Evolutionary conservation across 2,329 filamentous ascomycete genomes (phyloP).

Genomic region (Claviceps paspali): DNA sequence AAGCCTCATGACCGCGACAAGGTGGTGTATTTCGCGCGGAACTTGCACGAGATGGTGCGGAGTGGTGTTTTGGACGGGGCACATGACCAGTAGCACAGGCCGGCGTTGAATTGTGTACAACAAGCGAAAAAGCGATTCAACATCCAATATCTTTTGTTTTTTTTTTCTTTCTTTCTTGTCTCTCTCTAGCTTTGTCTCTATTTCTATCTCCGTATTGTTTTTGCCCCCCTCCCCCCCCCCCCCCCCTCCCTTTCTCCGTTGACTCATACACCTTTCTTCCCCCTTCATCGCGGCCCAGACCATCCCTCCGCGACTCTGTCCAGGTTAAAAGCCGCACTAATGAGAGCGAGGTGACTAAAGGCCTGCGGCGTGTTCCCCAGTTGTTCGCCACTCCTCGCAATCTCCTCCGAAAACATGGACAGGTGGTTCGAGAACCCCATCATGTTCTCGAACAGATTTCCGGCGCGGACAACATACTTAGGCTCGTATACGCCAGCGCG

Average conservation of each 20-base stretch:
- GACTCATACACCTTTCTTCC: no score
- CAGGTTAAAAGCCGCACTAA: constrained; percentile 65
- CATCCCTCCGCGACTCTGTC: constrained; percentile 31
- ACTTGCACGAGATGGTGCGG: constrained; percentile 27
- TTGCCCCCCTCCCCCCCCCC: no score
- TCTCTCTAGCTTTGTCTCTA: no score
- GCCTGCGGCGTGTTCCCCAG: constrained; percentile 68
- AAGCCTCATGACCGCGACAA: no score
- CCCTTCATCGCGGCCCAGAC: constrained; percentile 8
- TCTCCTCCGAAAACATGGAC: constrained; percentile 68
- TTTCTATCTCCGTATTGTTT: no score
- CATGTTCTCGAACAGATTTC: constrained; percentile 66
- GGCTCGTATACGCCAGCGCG: constrained; percentile 49
- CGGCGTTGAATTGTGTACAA: no score
- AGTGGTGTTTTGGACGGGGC: constrained; percentile 6
- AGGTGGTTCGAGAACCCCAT: constrained; percentile 62
- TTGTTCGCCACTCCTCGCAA: constrained; percentile 59
- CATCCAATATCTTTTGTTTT: no score
- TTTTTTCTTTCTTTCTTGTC: no score
- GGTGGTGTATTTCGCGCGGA: constrained; percentile 25
- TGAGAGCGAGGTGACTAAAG: constrained; percentile 60
- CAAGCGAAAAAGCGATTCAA: no score
- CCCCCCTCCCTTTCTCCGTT: no score
- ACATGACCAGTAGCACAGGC: background rate
- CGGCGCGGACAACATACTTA: constrained; percentile 45